phyloP scores from a whole-genome alignment of 768 basidiomycete species.

The Psilocybe sp. region DNA sequence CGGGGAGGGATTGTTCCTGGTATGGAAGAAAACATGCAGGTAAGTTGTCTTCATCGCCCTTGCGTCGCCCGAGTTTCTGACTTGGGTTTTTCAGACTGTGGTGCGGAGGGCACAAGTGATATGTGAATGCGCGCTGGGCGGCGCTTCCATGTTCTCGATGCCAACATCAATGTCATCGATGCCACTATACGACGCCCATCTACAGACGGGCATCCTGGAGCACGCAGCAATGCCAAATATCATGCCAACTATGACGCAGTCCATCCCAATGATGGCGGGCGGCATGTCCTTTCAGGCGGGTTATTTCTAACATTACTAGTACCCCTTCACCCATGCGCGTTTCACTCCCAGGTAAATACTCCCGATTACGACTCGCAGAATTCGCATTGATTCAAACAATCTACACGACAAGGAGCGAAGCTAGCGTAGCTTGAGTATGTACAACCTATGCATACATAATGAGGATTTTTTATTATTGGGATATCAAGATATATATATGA shows the following conservation, averaged over 20 bases:
- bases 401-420: constrained; percentile 75
- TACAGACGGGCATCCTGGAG: constrained; percentile 10
- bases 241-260: constrained; percentile 10
- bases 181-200: constrained; percentile 13
- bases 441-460: constrained; percentile 52
- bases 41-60: constrained; percentile 12
- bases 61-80: constrained; percentile 7
- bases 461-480: constrained; percentile 9
- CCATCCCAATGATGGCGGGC: constrained; percentile 5
- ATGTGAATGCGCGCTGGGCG: constrained; percentile 75
- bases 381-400: constrained; percentile 18
- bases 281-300: constrained; percentile 15
- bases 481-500: constrained; percentile 9
- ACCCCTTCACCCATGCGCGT: not conserved
- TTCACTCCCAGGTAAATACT: not conserved
- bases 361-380: not conserved
- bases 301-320: constrained; percentile 15
- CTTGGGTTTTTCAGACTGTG: constrained; percentile 44
- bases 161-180: constrained; percentile 16
- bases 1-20: constrained; percentile 35
- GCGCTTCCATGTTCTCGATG: constrained; percentile 21
- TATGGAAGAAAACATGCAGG: constrained; percentile 50
- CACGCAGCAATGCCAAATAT: constrained; percentile 7
- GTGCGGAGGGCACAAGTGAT: constrained; percentile 84
- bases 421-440: constrained; percentile 79